Evolutionary conservation across 257 asterid genomes (phyloP), one percentile per base, ranked within the genome.

Genomic region (Anisodus tanguticus): DNA sequence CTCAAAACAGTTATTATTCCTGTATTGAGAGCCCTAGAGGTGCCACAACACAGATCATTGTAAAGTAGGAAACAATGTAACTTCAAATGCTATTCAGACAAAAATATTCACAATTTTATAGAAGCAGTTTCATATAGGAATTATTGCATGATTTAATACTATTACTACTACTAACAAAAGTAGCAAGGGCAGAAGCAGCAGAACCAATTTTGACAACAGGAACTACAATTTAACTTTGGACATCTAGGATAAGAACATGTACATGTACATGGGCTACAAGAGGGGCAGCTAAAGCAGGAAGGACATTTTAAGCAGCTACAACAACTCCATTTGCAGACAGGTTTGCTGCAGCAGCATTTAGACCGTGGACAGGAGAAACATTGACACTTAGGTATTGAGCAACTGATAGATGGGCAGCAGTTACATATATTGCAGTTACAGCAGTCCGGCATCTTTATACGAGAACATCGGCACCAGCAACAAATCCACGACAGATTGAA

Each of bases 141-240:
- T 77, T 77, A 77, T 53, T 77, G 82, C 82, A 77, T 31, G 64
- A 53, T 77, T 13, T 77, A 26, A 41, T 77, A 77, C 16, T 31
- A 53, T 6, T 9, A 85, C 35, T 31, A 78, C 87, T 91, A 92
- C 88, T 70, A 92, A 90, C 94, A 92, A 43, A 88, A 83, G 88
- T 86, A 89, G 89, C 92, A 92, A 77, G 94, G 91, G 86, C 83
- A 88, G 86, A 90, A 86, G 89, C 91, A 91, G 83, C 82, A 83
- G 5, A 0, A 41, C 83, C 58, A 72, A 72, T 85, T 90, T 89
- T 88, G 87, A 91, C 93, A 91, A 84, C 92, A 88, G 47, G 91
- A 88, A 86, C 89, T 89, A 83, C 81, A 88, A 86, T 91, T 88
- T 79, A 91, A 64, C 89, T 87, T 89, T 68, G 84, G 84, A 85